phyloP scores from a whole-genome alignment of 768 basidiomycete genomes.

The Kwoniella mangroviensis region DNA sequence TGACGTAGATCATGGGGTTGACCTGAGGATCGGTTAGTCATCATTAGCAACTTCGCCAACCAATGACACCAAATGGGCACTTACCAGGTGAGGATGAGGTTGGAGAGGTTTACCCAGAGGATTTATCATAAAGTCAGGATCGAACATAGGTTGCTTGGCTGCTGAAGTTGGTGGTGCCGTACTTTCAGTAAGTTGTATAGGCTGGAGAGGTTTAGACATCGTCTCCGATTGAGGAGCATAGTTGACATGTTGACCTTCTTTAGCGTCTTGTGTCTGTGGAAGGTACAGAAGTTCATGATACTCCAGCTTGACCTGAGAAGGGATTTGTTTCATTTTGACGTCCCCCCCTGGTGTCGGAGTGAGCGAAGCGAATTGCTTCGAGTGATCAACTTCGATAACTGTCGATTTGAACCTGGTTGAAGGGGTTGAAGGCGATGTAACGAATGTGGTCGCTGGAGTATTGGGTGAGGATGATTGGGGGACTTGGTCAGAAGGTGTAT shows the following conservation, averaged over 20 bases:
- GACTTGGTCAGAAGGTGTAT: not conserved
- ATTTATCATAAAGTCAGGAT: not conserved
- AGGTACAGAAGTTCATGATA: not conserved
- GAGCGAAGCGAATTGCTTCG: not conserved
- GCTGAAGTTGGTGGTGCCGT: not conserved
- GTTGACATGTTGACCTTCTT: conserved; percentile 2
- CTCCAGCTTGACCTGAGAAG: not conserved
- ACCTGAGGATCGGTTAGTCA: conserved; percentile 12
- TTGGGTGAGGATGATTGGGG: not conserved
- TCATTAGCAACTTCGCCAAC: not conserved
- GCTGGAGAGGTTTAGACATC: not conserved
- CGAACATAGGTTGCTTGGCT: not conserved
- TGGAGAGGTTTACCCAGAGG: conserved; percentile 1
- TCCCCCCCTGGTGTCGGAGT: conserved; percentile 3
- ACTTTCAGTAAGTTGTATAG: not conserved
- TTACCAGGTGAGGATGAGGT: conserved; percentile 24
- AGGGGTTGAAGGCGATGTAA: conserved; percentile 2
- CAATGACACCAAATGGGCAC: not conserved
- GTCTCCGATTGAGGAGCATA: not conserved
- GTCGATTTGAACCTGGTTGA: not conserved
- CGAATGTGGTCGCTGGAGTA: conserved; percentile 9
- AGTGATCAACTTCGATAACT: not conserved
- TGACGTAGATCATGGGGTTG: conserved; percentile 28
- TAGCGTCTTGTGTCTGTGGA: not conserved
- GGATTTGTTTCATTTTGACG: not conserved